Percentiles rank a stretch among this genome's conserved stretches.
These are phyloP conservation scores for Patellifolia procumbens DNA, from an alignment of 179 eudicot genomes.

Conservation along the genomic window DNA sequence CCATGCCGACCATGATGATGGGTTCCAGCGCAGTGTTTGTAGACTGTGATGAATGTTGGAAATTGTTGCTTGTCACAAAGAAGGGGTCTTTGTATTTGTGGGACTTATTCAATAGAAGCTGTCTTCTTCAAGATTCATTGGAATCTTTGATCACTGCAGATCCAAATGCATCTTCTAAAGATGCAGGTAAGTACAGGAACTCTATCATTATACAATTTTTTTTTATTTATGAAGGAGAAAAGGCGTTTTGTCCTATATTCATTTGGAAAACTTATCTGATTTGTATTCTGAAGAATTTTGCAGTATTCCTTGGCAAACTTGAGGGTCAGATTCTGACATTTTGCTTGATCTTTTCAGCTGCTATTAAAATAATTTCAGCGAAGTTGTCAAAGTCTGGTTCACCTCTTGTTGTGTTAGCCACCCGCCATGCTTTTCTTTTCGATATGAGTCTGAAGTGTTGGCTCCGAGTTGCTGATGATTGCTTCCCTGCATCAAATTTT, in stretches of 20 bases:
- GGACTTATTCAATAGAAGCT: slow-evolving; percentile 79
- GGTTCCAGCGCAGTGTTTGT: slow-evolving; percentile 87
- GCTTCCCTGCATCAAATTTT: slow-evolving; percentile 88
- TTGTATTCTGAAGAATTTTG: neutral
- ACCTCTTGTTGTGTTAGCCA: slow-evolving; percentile 86
- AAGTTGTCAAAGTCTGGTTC: slow-evolving; percentile 86
- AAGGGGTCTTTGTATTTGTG: slow-evolving; percentile 79
- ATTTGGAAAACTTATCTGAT: neutral
- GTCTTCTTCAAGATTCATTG: slow-evolving; percentile 89
- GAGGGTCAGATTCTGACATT: slow-evolving; percentile 8
- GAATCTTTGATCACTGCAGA: slow-evolving; percentile 62
- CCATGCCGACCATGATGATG: slow-evolving; percentile 92
- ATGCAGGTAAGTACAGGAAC: slow-evolving; percentile 51
- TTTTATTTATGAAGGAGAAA: neutral
- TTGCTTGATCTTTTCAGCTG: slow-evolving; percentile 46
- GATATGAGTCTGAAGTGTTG: slow-evolving; percentile 90
- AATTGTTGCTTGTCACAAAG: slow-evolving; percentile 85
- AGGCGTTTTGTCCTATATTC: neutral
- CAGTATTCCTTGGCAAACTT: slow-evolving; percentile 1
- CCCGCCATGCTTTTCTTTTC: slow-evolving; percentile 92
- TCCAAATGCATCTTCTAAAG: slow-evolving; percentile 55
- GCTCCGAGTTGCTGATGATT: slow-evolving; percentile 97
- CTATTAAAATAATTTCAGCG: slow-evolving; percentile 81
- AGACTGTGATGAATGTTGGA: slow-evolving; percentile 96
- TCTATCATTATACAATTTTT: neutral